A percentile compares a stretch with the other conserved stretches of the same genome.
phyloP scores from a whole-genome alignment of 106 monocot species.

The Dendrobium chrysotoxum region DNA sequence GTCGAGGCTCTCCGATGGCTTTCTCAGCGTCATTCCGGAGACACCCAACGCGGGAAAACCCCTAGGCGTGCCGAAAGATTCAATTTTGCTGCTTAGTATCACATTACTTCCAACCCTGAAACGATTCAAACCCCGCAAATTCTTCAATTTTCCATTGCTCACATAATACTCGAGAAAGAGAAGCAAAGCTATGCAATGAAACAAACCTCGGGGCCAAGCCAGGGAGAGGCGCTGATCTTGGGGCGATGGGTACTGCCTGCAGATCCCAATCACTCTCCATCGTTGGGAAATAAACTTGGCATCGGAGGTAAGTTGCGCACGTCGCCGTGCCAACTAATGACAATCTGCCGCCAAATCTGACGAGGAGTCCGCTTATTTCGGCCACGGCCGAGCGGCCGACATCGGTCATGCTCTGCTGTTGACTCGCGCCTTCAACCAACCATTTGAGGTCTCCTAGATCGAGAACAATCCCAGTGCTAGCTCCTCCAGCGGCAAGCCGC shows the following conservation, averaged over 20 bases:
- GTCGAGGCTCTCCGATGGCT: conserved; percentile 6
- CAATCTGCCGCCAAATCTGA: conserved; percentile 31
- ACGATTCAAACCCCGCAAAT: not conserved
- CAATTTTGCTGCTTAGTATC: conserved; percentile 40
- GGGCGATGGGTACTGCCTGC: conserved; percentile 63
- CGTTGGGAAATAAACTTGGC: conserved; percentile 73
- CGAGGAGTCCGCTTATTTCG: conserved; percentile 44
- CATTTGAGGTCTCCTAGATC: conserved; percentile 85
- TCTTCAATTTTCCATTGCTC: not conserved
- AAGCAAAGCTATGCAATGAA: not conserved
- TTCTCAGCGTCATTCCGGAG: not conserved
- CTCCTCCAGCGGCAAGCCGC: conserved; percentile 19
- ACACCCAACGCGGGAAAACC: conserved; percentile 15
- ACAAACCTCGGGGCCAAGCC: conserved; percentile 39
- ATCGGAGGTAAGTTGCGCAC: conserved; percentile 83
- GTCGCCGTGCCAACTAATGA: conserved; percentile 74
- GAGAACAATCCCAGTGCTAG: conserved; percentile 40
- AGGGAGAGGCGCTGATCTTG: conserved; percentile 21
- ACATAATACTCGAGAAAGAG: not conserved
- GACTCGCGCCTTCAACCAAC: conserved; percentile 51
- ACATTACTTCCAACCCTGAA: conserved; percentile 36
- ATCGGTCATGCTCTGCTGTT: conserved; percentile 24
- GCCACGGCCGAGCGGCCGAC: conserved; percentile 38
- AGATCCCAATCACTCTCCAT: conserved; percentile 89
- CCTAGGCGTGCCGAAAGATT: conserved; percentile 14